Percentiles rank a stretch among this genome's conserved stretches.
These are phyloP conservation scores for Cyclostephanos tholiformis DNA, from an alignment of 108 stramenopile species.

Conservation along the genomic window DNA sequence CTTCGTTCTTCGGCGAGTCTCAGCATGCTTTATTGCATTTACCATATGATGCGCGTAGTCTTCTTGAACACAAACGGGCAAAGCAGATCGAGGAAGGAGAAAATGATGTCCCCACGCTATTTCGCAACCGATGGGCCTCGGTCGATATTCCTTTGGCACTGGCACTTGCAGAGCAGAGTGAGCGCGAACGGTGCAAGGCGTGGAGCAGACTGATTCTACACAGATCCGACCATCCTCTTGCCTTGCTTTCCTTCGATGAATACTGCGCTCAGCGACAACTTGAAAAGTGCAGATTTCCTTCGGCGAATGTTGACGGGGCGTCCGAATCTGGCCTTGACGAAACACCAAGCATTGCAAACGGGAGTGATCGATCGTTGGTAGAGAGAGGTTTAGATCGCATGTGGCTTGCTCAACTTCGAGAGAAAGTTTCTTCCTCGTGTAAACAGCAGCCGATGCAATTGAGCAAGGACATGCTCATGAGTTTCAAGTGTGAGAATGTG, in stretches of 20 bases:
- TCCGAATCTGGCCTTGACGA: slow-evolving; percentile 3
- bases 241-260: slow-evolving; percentile 43
- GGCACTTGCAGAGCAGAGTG: slow-evolving; percentile 57
- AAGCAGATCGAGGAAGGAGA: slow-evolving; percentile 8
- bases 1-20: slow-evolving; percentile 41
- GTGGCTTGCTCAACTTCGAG: slow-evolving; percentile 24
- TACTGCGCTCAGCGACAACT: slow-evolving; percentile 19
- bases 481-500: slow-evolving; percentile 16
- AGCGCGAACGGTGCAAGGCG: slow-evolving; percentile 55
- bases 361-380: slow-evolving; percentile 4
- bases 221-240: slow-evolving; percentile 49
- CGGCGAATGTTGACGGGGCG: neutral
- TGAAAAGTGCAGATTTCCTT: neutral
- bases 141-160: slow-evolving; percentile 37
- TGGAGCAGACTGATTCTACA: slow-evolving; percentile 55
- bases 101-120: neutral
- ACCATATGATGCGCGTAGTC: slow-evolving; percentile 14
- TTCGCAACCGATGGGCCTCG: slow-evolving; percentile 5
- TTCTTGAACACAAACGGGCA: neutral
- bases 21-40: slow-evolving; percentile 14
- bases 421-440: neutral
- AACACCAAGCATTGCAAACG: neutral
- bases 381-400: slow-evolving; percentile 30
- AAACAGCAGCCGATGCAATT: neutral
- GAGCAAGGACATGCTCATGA: slow-evolving; percentile 28